phyloP scores from a whole-genome alignment of 371 early-diverging fungal species.

The Circinella umbellata region DNA sequence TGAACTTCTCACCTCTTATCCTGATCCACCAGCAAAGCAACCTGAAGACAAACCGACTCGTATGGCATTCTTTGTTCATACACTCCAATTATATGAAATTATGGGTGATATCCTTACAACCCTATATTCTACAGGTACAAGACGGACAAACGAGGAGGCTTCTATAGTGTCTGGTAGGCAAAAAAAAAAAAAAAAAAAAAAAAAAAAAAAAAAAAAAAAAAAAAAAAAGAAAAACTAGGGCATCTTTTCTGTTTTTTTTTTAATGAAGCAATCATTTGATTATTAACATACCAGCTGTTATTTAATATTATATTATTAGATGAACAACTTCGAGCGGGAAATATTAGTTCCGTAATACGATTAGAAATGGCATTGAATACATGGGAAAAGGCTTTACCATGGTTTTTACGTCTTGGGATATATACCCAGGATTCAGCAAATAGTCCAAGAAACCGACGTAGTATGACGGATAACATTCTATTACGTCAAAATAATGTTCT shows the following conservation, averaged over 20 bases:
- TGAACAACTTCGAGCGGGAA: slow-evolving; percentile 17
- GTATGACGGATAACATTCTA: slow-evolving; percentile 16
- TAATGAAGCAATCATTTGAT: neutral
- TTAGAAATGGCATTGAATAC: slow-evolving; percentile 27
- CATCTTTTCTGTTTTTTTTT: no score
- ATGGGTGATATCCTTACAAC: slow-evolving; percentile 36
- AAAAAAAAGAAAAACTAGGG: neutral
- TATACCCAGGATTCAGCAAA: slow-evolving; percentile 14
- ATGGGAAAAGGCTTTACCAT: slow-evolving; percentile 31
- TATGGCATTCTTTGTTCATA: slow-evolving; percentile 32
- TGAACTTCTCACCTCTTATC: slow-evolving; percentile 23
- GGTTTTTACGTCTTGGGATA: slow-evolving; percentile 19
- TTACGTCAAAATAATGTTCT: slow-evolving; percentile 32
- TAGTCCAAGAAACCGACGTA: slow-evolving; percentile 5
- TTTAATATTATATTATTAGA: neutral
- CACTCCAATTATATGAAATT: slow-evolving; percentile 29
- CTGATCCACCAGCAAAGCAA: slow-evolving; percentile 23
- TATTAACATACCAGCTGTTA: neutral
- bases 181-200: neutral
- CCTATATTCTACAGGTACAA: slow-evolving; percentile 25
- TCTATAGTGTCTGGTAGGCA: neutral
- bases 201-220: neutral
- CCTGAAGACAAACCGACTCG: slow-evolving; percentile 31
- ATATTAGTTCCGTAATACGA: slow-evolving; percentile 23
- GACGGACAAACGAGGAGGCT: slow-evolving; percentile 6